These are phyloP conservation scores for Oryza nivara DNA, from an alignment of 176 grass and related monocot genomes.

Conservation along the genomic window DNA sequence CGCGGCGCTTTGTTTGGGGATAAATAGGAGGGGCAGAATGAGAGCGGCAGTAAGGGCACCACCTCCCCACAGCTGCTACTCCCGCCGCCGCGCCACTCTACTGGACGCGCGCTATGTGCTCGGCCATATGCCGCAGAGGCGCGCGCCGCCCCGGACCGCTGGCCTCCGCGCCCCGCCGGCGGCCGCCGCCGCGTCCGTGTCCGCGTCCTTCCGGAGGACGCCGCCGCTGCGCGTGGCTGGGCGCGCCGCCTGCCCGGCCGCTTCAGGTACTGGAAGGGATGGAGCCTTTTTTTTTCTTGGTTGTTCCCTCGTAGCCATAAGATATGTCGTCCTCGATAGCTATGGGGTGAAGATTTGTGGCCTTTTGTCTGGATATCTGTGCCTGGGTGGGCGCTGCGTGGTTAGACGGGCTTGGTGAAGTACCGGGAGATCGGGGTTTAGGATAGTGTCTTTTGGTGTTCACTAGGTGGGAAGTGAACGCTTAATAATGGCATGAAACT, in stretches of 20 bases:
- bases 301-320: neutral
- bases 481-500: conserved; percentile 3
- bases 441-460: neutral
- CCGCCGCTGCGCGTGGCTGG: neutral
- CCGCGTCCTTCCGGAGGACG: neutral
- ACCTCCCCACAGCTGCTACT: neutral
- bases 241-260: conserved; percentile 4
- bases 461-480: neutral
- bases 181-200: neutral
- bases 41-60: conserved; percentile 29
- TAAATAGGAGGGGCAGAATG: conserved; percentile 1
- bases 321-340: too few species aligned
- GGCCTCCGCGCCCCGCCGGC: neutral
- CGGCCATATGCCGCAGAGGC: conserved; percentile 39
- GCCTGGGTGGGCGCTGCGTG: neutral
- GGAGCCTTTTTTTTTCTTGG: conserved; percentile 5
- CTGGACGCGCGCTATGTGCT: conserved; percentile 47
- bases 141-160: neutral
- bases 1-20: too few species aligned
- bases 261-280: conserved; percentile 43
- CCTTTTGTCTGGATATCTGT: too few species aligned
- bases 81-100: neutral
- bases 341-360: too few species aligned
- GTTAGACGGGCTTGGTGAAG: neutral
- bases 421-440: neutral